Evolutionary conservation across 1,139 yeast genomes (phyloP), one percentile per base, ranked within the genome.

Genomic region (Pichia sp.): DNA sequence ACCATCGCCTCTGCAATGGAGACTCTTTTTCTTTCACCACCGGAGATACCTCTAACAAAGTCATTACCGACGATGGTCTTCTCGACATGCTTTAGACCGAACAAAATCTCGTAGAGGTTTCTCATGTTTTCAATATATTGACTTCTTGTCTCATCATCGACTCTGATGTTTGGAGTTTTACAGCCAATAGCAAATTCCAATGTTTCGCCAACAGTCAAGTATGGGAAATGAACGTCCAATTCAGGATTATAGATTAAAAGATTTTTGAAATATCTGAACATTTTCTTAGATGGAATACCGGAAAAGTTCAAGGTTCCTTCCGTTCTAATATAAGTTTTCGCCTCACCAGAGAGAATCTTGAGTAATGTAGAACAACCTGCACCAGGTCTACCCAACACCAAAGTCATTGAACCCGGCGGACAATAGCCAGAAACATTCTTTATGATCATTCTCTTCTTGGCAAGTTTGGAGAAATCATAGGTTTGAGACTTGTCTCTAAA

Each of bases 11-110:
- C 85, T 13, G 84, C 84, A 49, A 81, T 77, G 4, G 87, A 77
- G 19, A 81, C 88, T 58, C 91, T 76, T 57, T 81, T 81, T 46
- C 88, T 68, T 61, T 81, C 87, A 62, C 91, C 91, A 51, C 91
- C 91, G 28, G 87, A 78, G 26, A 81, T 82, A 58, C 91, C 91
- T 49, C 87, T 70, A 30, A 81, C 71, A 39, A 69, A 72, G 50
- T 80, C 85, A 52, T 74, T 70, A 39, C 88, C 88, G 24, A 80
- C 87, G 46, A 72, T 69, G 22, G 87, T 78, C 53, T 77, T 67
- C 43, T 70, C 66, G 14, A 84, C 59, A 42, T 65, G 69, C 20
- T 63, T 56, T 38, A 67, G 53, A 19, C 81, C 81, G 45, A 72
- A 73, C 20, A 67, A 59, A 0, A 77, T 70, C 7, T 71, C 70